These are phyloP conservation scores for Thymus mandschuricus DNA, from an alignment of 257 asterid genomes.

Conservation along the genomic window DNA sequence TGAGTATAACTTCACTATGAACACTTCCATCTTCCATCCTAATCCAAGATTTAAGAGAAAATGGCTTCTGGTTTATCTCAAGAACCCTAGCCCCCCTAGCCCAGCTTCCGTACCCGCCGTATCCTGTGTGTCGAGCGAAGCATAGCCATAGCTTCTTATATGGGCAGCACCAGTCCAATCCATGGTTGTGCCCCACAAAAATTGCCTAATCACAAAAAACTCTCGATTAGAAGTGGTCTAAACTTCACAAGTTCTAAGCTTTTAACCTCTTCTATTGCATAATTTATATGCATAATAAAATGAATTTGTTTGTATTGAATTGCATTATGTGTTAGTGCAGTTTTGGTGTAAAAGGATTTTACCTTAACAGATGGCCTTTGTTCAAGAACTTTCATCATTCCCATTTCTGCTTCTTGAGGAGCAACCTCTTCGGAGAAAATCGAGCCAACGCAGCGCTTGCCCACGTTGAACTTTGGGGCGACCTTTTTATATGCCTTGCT, in stretches of 20 bases:
- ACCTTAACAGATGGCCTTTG: conserved; percentile 78
- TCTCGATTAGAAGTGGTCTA: neutral
- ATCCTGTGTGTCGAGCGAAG: conserved; percentile 93
- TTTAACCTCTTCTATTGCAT: neutral
- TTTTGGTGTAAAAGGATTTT: neutral
- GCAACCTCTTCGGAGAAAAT: conserved; percentile 79
- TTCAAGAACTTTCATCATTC: conserved; percentile 79
- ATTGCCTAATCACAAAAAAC: conserved; percentile 56
- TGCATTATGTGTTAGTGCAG: neutral
- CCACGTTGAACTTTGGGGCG: conserved; percentile 42
- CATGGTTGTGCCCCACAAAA: conserved; percentile 95
- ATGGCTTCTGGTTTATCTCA: conserved; percentile 60
- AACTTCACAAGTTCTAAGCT: neutral
- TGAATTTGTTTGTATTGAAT: neutral
- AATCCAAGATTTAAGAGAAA: conserved; percentile 81
- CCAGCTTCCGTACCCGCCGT: conserved; percentile 95
- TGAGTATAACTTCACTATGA: conserved; percentile 65
- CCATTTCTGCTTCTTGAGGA: conserved; percentile 82
- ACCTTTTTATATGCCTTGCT: conserved; percentile 58
- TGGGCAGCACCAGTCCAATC: conserved; percentile 98
- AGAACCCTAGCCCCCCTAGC: conserved; percentile 71
- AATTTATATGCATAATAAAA: neutral
- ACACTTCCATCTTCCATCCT: conserved; percentile 77
- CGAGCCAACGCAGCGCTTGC: conserved; percentile 66
- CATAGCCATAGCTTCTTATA: conserved; percentile 77